Base-by-base conservation (phyloP, 345 rosid species). In the Hibiscus syriacus region DNA sequence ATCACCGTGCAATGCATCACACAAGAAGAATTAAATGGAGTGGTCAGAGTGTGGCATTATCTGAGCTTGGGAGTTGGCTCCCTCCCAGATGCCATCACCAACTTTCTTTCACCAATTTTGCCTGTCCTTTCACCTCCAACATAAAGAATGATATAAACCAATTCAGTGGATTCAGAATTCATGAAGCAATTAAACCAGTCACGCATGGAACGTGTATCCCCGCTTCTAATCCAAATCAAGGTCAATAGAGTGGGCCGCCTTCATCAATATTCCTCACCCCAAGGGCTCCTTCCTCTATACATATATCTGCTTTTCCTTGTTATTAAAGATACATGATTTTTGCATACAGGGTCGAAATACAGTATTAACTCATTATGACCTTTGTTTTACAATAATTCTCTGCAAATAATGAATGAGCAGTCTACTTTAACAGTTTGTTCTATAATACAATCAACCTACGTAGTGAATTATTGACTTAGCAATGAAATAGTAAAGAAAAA, bases 131-230 rank as follows among this genome's bases (percentile, higher is more conserved):
- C n/a, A 16, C 56, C 56, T 3, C 52, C 52, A 46, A 52, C 55
- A 20, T 2, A 52, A 52, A 2, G 4, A 22, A 20, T 20, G 26
- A 8, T 9, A 14, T n/a, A 10, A 25, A 54, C 67, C 14, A 45
- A 43, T 5, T 61, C 66, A 39, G 49, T 20, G 29, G 29, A 22
- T 61, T n/a, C 67, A 41, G 34, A 48, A 62, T 41, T 20, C 19
- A 36, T 53, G 23, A 26, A 68, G 52, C 68, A 77, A 27, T 79
- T 64, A 75, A 53, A 57, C 75, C 71, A 50, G 16, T 82, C 80
- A 75, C 76, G 75, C 65, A 66, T 62, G 75, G 75, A 73, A 70
- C 73, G 77, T 82, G 83, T 55, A 29, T 66, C 32, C n/a, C 50
- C 50, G 39, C 12, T 1, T 20, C 45, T 19, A 8, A 19, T 13